Base-by-base conservation (phyloP, 1,284 basidiomycete species). In the Crucibulum parvulum region DNA sequence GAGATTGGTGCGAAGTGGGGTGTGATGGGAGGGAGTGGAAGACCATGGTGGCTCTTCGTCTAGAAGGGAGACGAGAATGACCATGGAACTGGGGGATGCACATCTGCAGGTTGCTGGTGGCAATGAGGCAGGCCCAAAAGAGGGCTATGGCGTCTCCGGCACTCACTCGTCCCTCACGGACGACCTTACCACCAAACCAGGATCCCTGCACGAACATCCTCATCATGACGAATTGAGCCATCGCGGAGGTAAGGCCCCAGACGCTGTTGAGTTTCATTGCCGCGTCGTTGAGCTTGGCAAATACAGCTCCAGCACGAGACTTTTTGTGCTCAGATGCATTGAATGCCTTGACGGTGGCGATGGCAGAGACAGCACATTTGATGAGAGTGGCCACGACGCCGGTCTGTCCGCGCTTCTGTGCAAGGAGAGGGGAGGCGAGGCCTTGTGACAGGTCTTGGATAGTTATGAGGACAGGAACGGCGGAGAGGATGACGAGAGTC, bases 111-210 rank as follows among this genome's bases (percentile, higher is more conserved):
- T n/a, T n/a, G n/a, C n/a, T n/a, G n/a, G n/a, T n/a, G n/a, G n/a
- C n/a, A n/a, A n/a, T n/a, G n/a, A n/a, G n/a, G n/a, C n/a, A n/a
- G n/a, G n/a, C n/a, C n/a, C n/a, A 96, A 85, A 99, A 99, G 50
- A 97, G 94, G 35, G 93, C 91, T 88, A 96, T 96, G 64, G 99
- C 93, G 52, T 90, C 85, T 4, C 93, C 94, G 0, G 92, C 81
- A 1, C 31, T 31, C 31, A 31, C 75, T 56, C 79, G 79, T 8
- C 87, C 88, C 16, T 82, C 78, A 34, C 83, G 75, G 7, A 93
- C 89, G 53, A 92, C 81, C 76, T 83, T 13, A 7, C 52, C 41
- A 43, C 41, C 16, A 6, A 43, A 43, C 41, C 41, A 43, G 41
- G 7, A 43, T 13, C 13, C 3, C 7, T 43, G 6, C 13, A 43